Conservation (phyloP, 345 rosid species). For the Luvunga scandens region DNA sequence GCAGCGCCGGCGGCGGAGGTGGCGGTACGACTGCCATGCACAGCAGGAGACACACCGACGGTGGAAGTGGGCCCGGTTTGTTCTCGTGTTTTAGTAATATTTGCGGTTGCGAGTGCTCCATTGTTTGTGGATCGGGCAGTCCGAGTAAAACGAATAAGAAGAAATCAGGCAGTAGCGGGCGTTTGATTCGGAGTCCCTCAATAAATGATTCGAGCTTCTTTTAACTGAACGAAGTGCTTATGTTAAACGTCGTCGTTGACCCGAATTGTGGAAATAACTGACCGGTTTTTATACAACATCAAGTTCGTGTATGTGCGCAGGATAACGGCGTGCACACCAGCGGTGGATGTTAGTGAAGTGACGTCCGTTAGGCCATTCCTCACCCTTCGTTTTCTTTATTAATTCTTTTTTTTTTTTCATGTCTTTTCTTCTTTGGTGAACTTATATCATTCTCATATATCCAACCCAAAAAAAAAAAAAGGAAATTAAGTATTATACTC, state of each 20-base stretch:
- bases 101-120: constrained; percentile 69
- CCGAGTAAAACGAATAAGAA: not conserved
- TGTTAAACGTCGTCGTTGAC: not conserved
- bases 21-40: constrained; percentile 25
- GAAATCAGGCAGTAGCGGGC: constrained; percentile 16
- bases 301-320: not conserved
- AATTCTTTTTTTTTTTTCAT: not conserved
- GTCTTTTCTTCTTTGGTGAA: not conserved
- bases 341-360: constrained; percentile 3
- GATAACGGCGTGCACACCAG: not conserved
- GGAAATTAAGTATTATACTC: not conserved
- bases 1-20: not conserved
- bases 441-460: not conserved
- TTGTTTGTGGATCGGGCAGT: constrained; percentile 53
- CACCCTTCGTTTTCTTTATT: not conserved
- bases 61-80: constrained; percentile 12
- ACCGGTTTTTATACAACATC: not conserved
- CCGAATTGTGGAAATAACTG: not conserved
- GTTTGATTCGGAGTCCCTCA: constrained; percentile 28
- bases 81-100: constrained; percentile 61
- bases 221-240: not conserved
- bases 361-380: constrained; percentile 13
- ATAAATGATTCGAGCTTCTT: constrained; percentile 26
- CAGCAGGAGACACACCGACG: constrained; percentile 41
- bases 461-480: not conserved